Conservation (phyloP, 2,329 filamentous ascomycete genomes). For the Venturia nashicola region DNA sequence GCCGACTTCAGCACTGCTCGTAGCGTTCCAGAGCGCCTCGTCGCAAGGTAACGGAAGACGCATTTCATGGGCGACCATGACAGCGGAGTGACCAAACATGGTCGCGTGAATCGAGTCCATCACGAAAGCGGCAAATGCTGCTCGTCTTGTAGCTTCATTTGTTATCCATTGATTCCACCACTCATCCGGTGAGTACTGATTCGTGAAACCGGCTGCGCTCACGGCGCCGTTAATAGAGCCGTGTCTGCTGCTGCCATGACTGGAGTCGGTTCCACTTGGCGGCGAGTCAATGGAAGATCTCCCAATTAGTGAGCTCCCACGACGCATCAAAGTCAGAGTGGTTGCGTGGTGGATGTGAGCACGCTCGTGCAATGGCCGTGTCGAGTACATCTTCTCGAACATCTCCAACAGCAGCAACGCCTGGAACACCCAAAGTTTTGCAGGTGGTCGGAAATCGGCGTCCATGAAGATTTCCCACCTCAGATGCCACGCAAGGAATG, state of each 20-base stretch:
- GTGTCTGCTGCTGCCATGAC: conserved; percentile 29
- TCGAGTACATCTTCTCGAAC: conserved; percentile 98
- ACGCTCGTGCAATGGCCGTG: conserved; percentile 78
- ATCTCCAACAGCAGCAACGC: conserved; percentile 77
- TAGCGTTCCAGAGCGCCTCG: conserved; percentile 83
- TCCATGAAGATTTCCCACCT: conserved; percentile 95
- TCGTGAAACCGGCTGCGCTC: conserved; percentile 21
- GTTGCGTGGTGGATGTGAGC: conserved; percentile 96
- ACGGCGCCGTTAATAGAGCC: conserved; percentile 24
- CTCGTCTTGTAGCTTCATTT: conserved; percentile 78
- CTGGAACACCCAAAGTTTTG: conserved; percentile 94
- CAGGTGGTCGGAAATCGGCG: conserved; percentile 75
- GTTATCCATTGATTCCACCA: conserved; percentile 97
- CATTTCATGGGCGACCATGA: conserved; percentile 96
- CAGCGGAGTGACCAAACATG: conserved; percentile 94
- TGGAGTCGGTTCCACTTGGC: conserved; percentile 53
- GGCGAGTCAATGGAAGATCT: conserved; percentile 76
- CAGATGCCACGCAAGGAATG: conserved; percentile 86
- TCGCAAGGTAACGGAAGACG: conserved; percentile 83
- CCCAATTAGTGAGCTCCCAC: conserved; percentile 82
- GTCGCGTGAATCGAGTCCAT: conserved; percentile 93
- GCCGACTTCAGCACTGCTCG: conserved; percentile 74
- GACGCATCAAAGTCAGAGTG: conserved; percentile 86
- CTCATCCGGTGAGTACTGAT: conserved; percentile 60
- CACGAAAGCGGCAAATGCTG: conserved; percentile 87